Base-by-base conservation (phyloP, 306 rosid species). In the Sindora glabra region DNA sequence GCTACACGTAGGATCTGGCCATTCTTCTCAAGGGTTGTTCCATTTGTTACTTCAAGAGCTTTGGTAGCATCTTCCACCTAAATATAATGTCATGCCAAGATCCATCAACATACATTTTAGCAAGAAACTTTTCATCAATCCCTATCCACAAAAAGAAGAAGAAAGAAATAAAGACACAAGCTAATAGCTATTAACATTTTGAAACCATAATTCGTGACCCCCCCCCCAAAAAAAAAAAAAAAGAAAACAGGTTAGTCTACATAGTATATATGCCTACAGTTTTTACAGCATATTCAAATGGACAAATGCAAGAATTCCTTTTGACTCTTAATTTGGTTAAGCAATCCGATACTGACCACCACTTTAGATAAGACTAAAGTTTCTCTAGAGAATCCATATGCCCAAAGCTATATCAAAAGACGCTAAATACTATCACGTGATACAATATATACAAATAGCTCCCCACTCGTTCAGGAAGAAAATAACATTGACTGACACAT, bases 1-100 rank as follows among this genome's bases (percentile, higher is more conserved):
- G 96, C 95, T 55, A 92, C 98, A 69, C 98, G 80, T 48, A 92
- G 62, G 63, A 89, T 86, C 77, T 92, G 98, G 38, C 98, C 98
- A 78, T 92, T 92, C 73, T 78, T 89, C 77, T 83, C 98, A 6
- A 92, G 95, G 13, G 92, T 62, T 38, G 85, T 88, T 24, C 98
- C 96, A 72, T 92, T 83, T 50, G 98, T 88, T 69, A 83, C 89
- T 68, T 86, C 94, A 57, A 92, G 92, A 68, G 98, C 96, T 60
- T 86, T 88, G 42, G 94, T 83, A 60, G 98, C 95, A 81, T 92
- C 95, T 62, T 82, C 98, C 64, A 92, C 95, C 98, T 92, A 63
- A 56, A 64, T 25, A 60, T 47, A 22, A 72, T 26, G 36, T 10
- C 53, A 41, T 22, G 33, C 56, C 23, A 68, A 54, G 38, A 63